A percentile compares a stretch with the other conserved stretches of the same genome.
Conservation (phyloP, 345 rosid genomes). For the Gossypium thurberi region DNA sequence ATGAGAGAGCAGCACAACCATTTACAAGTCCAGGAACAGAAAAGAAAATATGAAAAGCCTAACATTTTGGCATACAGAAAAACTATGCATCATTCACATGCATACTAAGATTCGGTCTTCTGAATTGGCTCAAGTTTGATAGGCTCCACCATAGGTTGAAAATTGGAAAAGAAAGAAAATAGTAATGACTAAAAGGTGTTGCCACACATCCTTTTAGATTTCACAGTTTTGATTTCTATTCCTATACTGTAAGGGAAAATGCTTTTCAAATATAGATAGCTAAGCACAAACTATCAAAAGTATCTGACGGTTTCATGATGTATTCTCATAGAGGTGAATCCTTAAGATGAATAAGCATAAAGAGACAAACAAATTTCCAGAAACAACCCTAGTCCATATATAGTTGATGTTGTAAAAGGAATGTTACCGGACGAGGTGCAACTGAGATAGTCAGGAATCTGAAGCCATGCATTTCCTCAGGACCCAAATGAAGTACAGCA, state of each 20-base stretch:
- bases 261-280: neutral
- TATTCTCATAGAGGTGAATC: conserved; percentile 2
- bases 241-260: neutral
- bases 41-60: neutral
- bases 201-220: neutral
- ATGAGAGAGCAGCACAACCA: conserved; percentile 5
- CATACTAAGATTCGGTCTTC: neutral
- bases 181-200: neutral
- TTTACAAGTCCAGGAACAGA: neutral
- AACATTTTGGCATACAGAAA: neutral
- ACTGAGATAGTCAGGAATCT: conserved; percentile 91
- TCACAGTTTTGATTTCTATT: neutral
- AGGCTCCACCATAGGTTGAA: conserved; percentile 1
- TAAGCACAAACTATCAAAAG: conserved; percentile 3
- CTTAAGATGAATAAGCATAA: neutral
- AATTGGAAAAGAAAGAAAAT: neutral
- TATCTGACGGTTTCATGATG: neutral
- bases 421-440: conserved; percentile 83
- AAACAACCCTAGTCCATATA: neutral
- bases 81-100: neutral
- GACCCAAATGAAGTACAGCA: conserved; percentile 63
- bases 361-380: neutral
- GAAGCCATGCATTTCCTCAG: conserved; percentile 76
- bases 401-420: neutral
- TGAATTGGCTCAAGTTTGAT: neutral